Evolutionary conservation across 257 asterid genomes (phyloP).

Genomic region (Salvia rosmarinus): DNA sequence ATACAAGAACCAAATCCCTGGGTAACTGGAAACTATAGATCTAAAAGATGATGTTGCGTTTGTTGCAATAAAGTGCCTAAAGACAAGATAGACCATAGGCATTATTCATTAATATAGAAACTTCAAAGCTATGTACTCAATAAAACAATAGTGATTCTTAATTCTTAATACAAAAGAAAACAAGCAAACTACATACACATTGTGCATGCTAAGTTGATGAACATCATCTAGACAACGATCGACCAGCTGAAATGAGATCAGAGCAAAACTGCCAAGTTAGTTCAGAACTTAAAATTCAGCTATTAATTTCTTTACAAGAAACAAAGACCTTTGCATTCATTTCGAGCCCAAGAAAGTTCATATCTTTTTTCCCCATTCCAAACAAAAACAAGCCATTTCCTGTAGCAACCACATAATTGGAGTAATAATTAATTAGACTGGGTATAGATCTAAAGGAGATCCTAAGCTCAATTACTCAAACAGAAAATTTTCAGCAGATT

Average conservation of each 20-base stretch:
- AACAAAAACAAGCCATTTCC: constrained; percentile 89
- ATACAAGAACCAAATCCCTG: constrained; percentile 73
- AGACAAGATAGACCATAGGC: constrained; percentile 32
- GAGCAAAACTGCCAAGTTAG: constrained; percentile 30
- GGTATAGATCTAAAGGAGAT: background rate
- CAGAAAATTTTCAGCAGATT: constrained; percentile 4
- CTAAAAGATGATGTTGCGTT: constrained; percentile 88
- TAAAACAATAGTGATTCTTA: background rate
- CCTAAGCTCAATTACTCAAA: constrained; percentile 18
- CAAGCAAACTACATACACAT: constrained; percentile 62
- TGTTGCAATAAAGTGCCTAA: constrained; percentile 75
- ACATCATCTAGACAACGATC: constrained; percentile 58
- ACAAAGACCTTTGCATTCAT: constrained; percentile 69
- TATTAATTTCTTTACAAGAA: constrained; percentile 23
- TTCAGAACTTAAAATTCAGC: constrained; percentile 30
- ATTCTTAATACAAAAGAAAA: background rate
- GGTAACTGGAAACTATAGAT: constrained; percentile 77
- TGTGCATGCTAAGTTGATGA: constrained; percentile 50
- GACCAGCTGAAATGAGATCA: constrained; percentile 63
- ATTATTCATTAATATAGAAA: constrained; percentile 12
- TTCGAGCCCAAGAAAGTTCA: constrained; percentile 93
- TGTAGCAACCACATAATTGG: constrained; percentile 36
- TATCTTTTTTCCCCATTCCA: constrained; percentile 75
- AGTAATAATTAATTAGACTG: constrained; percentile 16
- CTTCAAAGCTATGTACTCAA: constrained; percentile 2